Evolutionary conservation across 495 filamentous ascomycete species (phyloP), one percentile per base, ranked within the genome.

Genomic region (Melanomma pulvis-pyrius): DNA sequence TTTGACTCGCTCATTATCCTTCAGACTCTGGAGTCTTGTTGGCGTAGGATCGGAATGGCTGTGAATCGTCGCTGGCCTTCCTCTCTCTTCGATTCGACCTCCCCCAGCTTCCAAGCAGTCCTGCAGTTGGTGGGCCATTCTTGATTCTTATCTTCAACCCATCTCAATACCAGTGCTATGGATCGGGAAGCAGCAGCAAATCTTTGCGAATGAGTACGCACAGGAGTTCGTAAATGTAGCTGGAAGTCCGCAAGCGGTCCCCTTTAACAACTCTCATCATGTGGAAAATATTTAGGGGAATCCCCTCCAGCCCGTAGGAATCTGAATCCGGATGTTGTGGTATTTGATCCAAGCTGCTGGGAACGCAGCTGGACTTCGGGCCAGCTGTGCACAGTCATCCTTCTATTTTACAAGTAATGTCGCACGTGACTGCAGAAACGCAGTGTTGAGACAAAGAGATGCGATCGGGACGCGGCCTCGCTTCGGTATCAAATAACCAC

Each of bases 391-490:
- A 12, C 39, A n/a, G n/a, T 7, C 5, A 6, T 15, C 39, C 39
- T 7, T 15, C 5, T n/a, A 11, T 44, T 44, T 44, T n/a, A 3
- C 39, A 15, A 44, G n/a, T 6, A 6, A 15, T 2, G n/a, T 15
- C 17, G 9, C 39, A 44, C 3, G 39, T 44, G 17, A 44, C 13
- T 2, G 8, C 39, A 44, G n/a, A 12, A 15, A 7, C n/a, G 17
- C 17, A 17, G 9, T 44, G 17, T n/a, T 51, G 48, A 55, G 30
- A 55, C 52, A 55, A 36, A 55, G 52, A 26, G 34, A 55, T 30
- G 52, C 26, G 21, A 30, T 36, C 30, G 8, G 11, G 6, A 32
- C 52, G n/a, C 30, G 15, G 2, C 19, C 8, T 55, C 26, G 9
- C 25, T 29, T 24, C 30, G 28, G 19, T 6, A 21, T 26, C 32